phyloP scores from a whole-genome alignment of 2,329 filamentous ascomycete species.

The Cercospora sojina region DNA sequence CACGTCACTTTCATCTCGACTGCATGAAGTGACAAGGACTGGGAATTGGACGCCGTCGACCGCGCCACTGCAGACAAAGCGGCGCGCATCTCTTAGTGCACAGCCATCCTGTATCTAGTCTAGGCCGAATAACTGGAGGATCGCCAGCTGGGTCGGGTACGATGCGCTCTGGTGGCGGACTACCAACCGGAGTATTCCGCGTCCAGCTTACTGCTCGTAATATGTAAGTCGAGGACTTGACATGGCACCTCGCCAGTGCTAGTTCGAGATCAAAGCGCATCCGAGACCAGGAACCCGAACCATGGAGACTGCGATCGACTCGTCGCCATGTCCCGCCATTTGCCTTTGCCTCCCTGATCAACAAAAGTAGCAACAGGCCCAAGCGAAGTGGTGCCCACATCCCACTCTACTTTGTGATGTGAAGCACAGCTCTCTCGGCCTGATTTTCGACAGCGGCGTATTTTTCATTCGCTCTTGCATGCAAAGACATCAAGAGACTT shows the following conservation, averaged over 20 bases:
- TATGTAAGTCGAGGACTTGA: background rate
- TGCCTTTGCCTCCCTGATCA: constrained; percentile 3
- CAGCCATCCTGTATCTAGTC: constrained; percentile 6
- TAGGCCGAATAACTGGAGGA: constrained; percentile 7
- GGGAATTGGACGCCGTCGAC: constrained; percentile 15
- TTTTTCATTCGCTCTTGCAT: background rate
- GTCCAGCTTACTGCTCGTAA: background rate
- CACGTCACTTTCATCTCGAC: constrained; percentile 20
- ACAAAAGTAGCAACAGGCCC: background rate
- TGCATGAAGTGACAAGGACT: constrained; percentile 10
- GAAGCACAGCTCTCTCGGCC: background rate
- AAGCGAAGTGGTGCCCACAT: background rate
- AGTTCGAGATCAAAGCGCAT: constrained; percentile 1
- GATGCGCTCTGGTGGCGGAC: background rate
- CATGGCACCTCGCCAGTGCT: background rate
- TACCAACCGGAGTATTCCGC: constrained; percentile 11
- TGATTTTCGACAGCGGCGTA: background rate
- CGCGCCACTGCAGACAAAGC: constrained; percentile 19
- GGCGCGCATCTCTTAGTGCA: constrained; percentile 5
- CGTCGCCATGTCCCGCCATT: background rate
- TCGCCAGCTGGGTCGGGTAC: constrained; percentile 12
- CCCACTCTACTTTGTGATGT: background rate
- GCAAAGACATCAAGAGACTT: background rate
- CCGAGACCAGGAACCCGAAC: background rate
- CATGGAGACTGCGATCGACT: background rate